phyloP scores from a whole-genome alignment of 2,329 filamentous ascomycete species.

The Phoma herbarum region DNA sequence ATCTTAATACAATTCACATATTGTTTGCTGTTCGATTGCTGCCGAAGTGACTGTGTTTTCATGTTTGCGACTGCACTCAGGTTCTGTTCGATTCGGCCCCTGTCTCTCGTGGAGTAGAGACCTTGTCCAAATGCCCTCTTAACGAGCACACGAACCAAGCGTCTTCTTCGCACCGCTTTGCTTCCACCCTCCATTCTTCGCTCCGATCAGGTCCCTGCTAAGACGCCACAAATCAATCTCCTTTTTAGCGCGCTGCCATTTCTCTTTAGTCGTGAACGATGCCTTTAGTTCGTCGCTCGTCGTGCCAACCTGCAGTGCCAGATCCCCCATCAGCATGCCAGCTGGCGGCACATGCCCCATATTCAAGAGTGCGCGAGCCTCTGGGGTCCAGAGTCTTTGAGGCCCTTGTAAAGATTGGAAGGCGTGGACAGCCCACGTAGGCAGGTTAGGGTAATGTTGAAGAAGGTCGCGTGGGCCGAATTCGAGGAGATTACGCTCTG shows the following conservation, averaged over 20 bases:
- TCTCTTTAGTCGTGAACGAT: neutral
- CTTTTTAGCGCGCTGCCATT: neutral
- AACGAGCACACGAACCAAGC: neutral
- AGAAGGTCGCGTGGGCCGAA: neutral
- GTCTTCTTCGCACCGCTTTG: neutral
- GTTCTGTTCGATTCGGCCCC: neutral
- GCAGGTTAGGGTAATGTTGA: slow-evolving; percentile 1
- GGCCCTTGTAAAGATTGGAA: neutral
- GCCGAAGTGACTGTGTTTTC: neutral
- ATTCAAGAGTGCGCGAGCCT: slow-evolving; percentile 10
- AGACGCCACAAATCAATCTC: slow-evolving; percentile 9
- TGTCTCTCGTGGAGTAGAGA: neutral
- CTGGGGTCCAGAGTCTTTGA: neutral
- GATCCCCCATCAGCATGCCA: neutral
- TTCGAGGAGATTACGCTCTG: neutral
- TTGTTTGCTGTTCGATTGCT: neutral
- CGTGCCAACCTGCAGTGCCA: neutral
- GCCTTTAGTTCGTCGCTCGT: neutral
- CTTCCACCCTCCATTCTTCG: slow-evolving; percentile 5
- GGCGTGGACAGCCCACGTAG: slow-evolving; percentile 2
- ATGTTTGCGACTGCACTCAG: no score
- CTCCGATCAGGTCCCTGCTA: neutral
- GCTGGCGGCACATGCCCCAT: neutral
- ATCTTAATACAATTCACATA: neutral
- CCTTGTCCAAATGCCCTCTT: neutral